Evolutionary conservation across 768 basidiomycete genomes (phyloP).

Genomic region (Terana coerulea): DNA sequence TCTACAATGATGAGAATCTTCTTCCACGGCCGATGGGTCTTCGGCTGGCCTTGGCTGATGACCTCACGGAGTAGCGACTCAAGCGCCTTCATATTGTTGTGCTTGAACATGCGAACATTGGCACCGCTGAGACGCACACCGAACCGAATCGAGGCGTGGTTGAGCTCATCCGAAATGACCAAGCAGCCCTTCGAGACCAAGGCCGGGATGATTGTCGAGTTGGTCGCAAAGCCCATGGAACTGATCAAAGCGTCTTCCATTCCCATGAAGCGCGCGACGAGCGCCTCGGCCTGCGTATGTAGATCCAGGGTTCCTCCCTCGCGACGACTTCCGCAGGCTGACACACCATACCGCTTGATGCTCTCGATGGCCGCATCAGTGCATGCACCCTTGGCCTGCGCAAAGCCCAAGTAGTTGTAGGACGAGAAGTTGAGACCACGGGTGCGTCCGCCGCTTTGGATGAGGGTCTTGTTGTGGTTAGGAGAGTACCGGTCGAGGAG

Average conservation of each 20-base stretch:
- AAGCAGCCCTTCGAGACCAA: constrained; percentile 87
- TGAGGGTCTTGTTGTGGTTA: constrained; percentile 77
- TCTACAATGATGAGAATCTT: constrained; percentile 95
- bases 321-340: constrained; percentile 70
- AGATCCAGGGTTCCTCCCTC: constrained; percentile 87
- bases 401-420: constrained; percentile 99
- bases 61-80: constrained; percentile 82
- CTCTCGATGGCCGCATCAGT: constrained; percentile 90
- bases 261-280: constrained; percentile 88
- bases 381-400: constrained; percentile 87
- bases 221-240: constrained; percentile 97
- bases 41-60: constrained; percentile 96
- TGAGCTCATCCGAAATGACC: constrained; percentile 95
- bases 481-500: constrained; percentile 80
- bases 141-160: constrained; percentile 93
- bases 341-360: constrained; percentile 78
- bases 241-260: constrained; percentile 86
- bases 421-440: constrained; percentile 95
- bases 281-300: constrained; percentile 74
- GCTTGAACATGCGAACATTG: constrained; percentile 90
- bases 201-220: constrained; percentile 90
- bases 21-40: constrained; percentile 99
- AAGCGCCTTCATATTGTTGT: constrained; percentile 86
- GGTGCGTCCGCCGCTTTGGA: constrained; percentile 73
- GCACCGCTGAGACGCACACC: constrained; percentile 89